These are phyloP conservation scores for Cryphonectria parasitica DNA, from an alignment of 2,329 filamentous ascomycete species.

Conservation along the genomic window DNA sequence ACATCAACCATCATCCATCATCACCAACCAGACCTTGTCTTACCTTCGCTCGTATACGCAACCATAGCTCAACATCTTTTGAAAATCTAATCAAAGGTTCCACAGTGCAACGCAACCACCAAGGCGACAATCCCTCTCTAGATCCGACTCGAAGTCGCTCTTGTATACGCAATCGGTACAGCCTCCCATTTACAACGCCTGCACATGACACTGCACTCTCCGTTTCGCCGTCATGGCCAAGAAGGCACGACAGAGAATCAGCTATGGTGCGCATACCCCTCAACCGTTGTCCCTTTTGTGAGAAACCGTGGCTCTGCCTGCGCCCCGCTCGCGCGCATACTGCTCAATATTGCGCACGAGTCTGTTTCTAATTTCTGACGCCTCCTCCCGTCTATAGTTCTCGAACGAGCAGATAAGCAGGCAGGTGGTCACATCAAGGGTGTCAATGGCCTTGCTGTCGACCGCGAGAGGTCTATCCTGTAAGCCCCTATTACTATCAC, in stretches of 20 bases:
- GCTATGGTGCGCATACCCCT: slow-evolving; percentile 58
- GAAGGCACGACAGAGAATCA: slow-evolving; percentile 68
- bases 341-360: slow-evolving; percentile 12
- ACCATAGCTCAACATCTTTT: background rate
- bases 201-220: slow-evolving; percentile 30
- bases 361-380: slow-evolving; percentile 31
- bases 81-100: background rate
- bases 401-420: slow-evolving; percentile 62
- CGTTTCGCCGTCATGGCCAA: slow-evolving; percentile 56
- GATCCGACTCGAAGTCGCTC: background rate
- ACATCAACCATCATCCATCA: background rate
- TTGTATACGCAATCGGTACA: background rate
- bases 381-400: slow-evolving; percentile 46
- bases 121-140: background rate
- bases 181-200: slow-evolving; percentile 9
- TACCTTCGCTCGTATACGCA: background rate
- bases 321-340: slow-evolving; percentile 31
- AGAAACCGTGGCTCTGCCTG: slow-evolving; percentile 32
- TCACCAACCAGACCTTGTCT: background rate
- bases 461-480: slow-evolving; percentile 82
- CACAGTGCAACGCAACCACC: background rate
- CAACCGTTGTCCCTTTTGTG: slow-evolving; percentile 16
- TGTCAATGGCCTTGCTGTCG: slow-evolving; percentile 91
- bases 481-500: slow-evolving; percentile 53
- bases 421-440: slow-evolving; percentile 86